A percentile compares a stretch with the other conserved stretches of the same genome.
Conservation (phyloP, 805 yeast species). For the Henningerozyma blattae region DNA sequence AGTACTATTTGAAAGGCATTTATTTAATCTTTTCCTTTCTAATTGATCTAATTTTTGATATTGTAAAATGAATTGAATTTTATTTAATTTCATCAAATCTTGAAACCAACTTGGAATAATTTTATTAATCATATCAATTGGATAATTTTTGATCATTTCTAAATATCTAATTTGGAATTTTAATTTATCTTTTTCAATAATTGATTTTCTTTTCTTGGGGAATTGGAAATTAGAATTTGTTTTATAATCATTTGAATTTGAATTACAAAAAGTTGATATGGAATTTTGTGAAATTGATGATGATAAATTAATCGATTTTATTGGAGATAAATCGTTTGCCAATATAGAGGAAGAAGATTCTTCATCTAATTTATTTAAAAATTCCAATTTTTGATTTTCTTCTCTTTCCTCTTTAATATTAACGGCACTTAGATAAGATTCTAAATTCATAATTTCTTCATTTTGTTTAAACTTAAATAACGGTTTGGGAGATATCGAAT, state of each 20-base stretch:
- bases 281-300: background rate
- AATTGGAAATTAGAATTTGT: background rate
- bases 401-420: slow-evolving; percentile 15
- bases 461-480: slow-evolving; percentile 19
- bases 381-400: background rate
- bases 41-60: slow-evolving; percentile 56
- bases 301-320: background rate
- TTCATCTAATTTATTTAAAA: background rate
- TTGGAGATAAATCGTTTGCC: slow-evolving; percentile 1
- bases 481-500: slow-evolving; percentile 8
- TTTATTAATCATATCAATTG: slow-evolving; percentile 8
- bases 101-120: slow-evolving; percentile 46
- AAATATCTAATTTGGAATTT: slow-evolving; percentile 16
- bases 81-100: slow-evolving; percentile 15
- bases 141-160: slow-evolving; percentile 6
- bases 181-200: slow-evolving; percentile 10
- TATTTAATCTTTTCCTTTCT: slow-evolving; percentile 56
- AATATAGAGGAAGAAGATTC: background rate
- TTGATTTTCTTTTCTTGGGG: background rate
- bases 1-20: slow-evolving; percentile 1
- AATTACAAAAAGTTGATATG: background rate
- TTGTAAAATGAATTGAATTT: slow-evolving; percentile 29
- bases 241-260: background rate
- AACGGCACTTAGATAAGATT: slow-evolving; percentile 22
- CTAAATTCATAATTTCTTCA: slow-evolving; percentile 21